Percentiles rank a stretch among this genome's conserved stretches.
Evolutionary conservation across 169 alveolate species (phyloP).

Genomic region (Cryptosporidium viatorum): DNA sequence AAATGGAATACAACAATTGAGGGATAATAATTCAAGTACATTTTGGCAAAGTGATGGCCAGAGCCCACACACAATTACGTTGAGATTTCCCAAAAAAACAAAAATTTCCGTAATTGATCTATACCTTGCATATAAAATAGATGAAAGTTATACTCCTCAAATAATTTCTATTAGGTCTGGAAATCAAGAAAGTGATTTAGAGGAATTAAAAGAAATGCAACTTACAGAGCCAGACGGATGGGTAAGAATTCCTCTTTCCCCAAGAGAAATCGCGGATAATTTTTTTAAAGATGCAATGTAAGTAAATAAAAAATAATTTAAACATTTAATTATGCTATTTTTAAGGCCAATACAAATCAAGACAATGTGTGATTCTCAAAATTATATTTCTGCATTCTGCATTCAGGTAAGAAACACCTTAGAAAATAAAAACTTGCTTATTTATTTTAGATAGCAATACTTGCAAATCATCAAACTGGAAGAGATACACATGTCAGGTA

Average conservation of each 20-base stretch:
- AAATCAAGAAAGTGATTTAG: constrained; percentile 80
- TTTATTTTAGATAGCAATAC: constrained; percentile 81
- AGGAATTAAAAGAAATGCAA: constrained; percentile 74
- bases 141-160: constrained; percentile 88
- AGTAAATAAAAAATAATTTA: constrained; percentile 77
- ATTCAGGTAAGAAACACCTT: constrained; percentile 53
- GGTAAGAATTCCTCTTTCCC: constrained; percentile 76
- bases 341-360: constrained; percentile 78
- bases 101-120: constrained; percentile 84
- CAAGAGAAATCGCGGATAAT: constrained; percentile 76
- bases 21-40: constrained; percentile 86
- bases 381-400: constrained; percentile 70
- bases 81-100: constrained; percentile 83
- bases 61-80: constrained; percentile 87
- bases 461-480: constrained; percentile 86
- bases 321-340: constrained; percentile 78
- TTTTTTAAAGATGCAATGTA: constrained; percentile 83
- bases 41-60: constrained; percentile 89
- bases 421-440: not conserved
- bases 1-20: constrained; percentile 83
- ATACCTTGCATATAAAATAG: constrained; percentile 84
- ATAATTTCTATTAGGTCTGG: constrained; percentile 85
- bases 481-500: constrained; percentile 87
- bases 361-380: constrained; percentile 81
- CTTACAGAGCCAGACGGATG: constrained; percentile 73